Evolutionary conservation across 108 stramenopile species (phyloP), one percentile per base, ranked within the genome.

Genomic region (Cylindrotheca closterium): DNA sequence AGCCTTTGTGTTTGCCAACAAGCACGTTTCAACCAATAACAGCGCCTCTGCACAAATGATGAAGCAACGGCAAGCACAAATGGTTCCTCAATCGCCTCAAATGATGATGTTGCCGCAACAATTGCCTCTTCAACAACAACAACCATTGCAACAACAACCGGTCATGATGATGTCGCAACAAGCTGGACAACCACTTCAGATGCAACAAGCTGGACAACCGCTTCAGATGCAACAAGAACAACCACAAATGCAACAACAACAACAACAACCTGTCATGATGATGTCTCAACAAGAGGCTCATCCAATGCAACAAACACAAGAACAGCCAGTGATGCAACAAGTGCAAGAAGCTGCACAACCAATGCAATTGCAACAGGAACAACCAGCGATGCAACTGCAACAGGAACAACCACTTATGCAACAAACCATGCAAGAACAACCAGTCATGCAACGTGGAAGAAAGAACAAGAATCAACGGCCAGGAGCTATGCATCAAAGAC

Each of bases 251-350:
- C 65, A 55, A 33, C 23, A 67, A 4, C 2, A 28, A 46, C 65
- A 55, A 33, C 49, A 51, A n/a, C 47, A 48, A n/a, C 57, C 34
- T 25, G 10, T 24, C 4, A 52, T 26, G 17, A 30, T 47, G 15
- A 23, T 51, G 49, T 26, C 51, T 19, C 71, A 68, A 47, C 71
- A 79, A 24, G 71, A 72, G 59, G 70, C 78, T 5, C 55, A 47
- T 30, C 33, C 55, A 17, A 26, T 28, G 15, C 37, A 10, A 42
- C 37, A 42, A 15, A 15, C 7, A 42, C 10, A 7, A 15, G 37
- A 7, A 10, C 37, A 7, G 15, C 37, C 15, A 10, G 10, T 15
- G 10, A 7, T 42, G 37, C 37, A 42, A 15, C 10, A 7, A 7
- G 15, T 15, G 10, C 10, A 7, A 42, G 10, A 42, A 42, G 10